phyloP scores from a whole-genome alignment of 2,329 filamentous ascomycete genomes.

The Diaporthe velutina region DNA sequence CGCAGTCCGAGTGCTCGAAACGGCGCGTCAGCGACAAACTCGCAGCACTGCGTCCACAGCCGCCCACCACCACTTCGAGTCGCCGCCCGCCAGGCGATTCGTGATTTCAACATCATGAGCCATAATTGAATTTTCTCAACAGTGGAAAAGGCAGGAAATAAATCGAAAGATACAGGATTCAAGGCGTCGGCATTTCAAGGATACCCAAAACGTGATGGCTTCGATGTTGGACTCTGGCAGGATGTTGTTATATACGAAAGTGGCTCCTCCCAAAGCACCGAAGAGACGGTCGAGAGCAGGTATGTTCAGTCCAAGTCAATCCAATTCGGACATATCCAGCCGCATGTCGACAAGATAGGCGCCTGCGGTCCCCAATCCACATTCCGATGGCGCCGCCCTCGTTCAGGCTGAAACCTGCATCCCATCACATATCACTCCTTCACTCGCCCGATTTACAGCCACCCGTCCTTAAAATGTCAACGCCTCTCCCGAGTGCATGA shows the following conservation, averaged over 20 bases:
- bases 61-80: neutral
- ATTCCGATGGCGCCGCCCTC: neutral
- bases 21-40: constrained; percentile 12
- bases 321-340: neutral
- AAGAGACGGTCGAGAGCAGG: constrained; percentile 72
- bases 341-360: neutral
- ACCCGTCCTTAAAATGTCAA: neutral
- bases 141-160: neutral
- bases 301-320: constrained; percentile 51
- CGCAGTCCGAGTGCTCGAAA: constrained; percentile 10
- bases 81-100: neutral
- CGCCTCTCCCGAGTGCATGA: constrained; percentile 32
- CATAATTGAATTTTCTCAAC: neutral
- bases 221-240: constrained; percentile 37
- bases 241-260: constrained; percentile 71
- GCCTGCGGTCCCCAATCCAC: neutral
- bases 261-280: constrained; percentile 68
- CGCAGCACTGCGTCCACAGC: constrained; percentile 1
- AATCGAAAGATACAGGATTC: neutral
- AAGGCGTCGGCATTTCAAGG: neutral
- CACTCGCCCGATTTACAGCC: neutral
- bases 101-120: constrained; percentile 14
- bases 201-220: neutral
- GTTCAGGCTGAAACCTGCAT: neutral
- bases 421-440: constrained; percentile 9